These are phyloP conservation scores for Posidonia oceanica DNA, from an alignment of 116 monocot species.

Conservation along the genomic window DNA sequence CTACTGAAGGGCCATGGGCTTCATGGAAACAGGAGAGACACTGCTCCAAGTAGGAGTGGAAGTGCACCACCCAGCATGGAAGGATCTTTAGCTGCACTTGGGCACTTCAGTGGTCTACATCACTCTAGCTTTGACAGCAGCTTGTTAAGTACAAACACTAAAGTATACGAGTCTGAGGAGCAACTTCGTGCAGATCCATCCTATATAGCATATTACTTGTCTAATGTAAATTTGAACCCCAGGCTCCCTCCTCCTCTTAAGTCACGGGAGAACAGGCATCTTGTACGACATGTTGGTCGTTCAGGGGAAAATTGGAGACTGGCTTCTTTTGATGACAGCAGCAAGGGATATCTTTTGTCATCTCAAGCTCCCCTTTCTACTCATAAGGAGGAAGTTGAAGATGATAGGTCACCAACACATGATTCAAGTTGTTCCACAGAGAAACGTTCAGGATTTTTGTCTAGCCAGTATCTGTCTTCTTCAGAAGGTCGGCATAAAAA, in stretches of 20 bases:
- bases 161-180: constrained; percentile 44
- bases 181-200: constrained; percentile 67
- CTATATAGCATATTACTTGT: constrained; percentile 59
- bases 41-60: constrained; percentile 65
- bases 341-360: constrained; percentile 20
- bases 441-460: constrained; percentile 11
- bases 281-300: constrained; percentile 37
- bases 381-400: constrained; percentile 76
- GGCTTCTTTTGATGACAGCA: constrained; percentile 42
- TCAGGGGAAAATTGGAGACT: constrained; percentile 28
- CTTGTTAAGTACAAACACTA: constrained; percentile 28
- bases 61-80: constrained; percentile 96
- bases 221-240: constrained; percentile 88
- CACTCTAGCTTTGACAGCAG: constrained; percentile 17
- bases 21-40: constrained; percentile 19
- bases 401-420: constrained; percentile 46
- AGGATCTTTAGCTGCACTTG: constrained; percentile 55
- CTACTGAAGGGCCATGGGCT: constrained; percentile 30
- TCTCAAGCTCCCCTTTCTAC: constrained; percentile 43
- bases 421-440: constrained; percentile 11
- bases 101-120: constrained; percentile 17
- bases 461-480: constrained; percentile 22
- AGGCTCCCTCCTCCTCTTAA: constrained; percentile 83
- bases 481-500: constrained; percentile 39
- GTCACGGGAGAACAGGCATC: constrained; percentile 44